Base-by-base conservation (phyloP, 2,329 filamentous ascomycete genomes). In the Paracorniculantispora psalliotae region DNA sequence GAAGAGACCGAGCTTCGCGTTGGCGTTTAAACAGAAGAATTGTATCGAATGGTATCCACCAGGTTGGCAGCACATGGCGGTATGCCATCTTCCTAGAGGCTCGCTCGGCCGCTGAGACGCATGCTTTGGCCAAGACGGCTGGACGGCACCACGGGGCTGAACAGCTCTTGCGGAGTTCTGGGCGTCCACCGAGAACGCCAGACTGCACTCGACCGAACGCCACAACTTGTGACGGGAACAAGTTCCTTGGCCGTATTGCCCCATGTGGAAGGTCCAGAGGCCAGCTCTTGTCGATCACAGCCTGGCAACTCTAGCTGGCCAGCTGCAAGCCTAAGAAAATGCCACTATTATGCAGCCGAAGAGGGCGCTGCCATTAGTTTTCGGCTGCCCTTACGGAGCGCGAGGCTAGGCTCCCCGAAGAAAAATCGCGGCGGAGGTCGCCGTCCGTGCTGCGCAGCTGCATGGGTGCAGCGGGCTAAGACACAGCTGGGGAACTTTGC, bases 251-350 rank as follows among this genome's bases (percentile, higher is more conserved):
- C 43, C n/a, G 43, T 23, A 26, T 56, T 56, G 30, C 53, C 43
- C 53, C 53, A 56, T 56, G 53, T 47, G 53, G 30, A 47, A 56
- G 53, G 43, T 8, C 53, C 46, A 56, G 41, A 35, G 41, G 53
- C 39, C 53, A 47, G 21, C 15, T 39, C 41, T 41, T 26, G 53
- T 28, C 30, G 30, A 56, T 48, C 21, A 17, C 13, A 6, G 9
- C 15, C 21, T 10, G 43, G 41, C 39, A 28, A n/a, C 26, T n/a
- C 39, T 35, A 28, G 4, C 15, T 21, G 21, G 21, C 25, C 5
- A 12, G 39, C 43, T 26, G 33, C n/a, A 26, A 23, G 19, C n/a
- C n/a, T 4, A 12, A 55, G 28, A 35, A 37, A 37, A 30, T 39
- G 28, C 25, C 28, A n/a, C 39, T 6, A 15, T n/a, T n/a, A n/a